Conservation (phyloP, 441 rosid genomes). For the Codiaeum variegatum region DNA sequence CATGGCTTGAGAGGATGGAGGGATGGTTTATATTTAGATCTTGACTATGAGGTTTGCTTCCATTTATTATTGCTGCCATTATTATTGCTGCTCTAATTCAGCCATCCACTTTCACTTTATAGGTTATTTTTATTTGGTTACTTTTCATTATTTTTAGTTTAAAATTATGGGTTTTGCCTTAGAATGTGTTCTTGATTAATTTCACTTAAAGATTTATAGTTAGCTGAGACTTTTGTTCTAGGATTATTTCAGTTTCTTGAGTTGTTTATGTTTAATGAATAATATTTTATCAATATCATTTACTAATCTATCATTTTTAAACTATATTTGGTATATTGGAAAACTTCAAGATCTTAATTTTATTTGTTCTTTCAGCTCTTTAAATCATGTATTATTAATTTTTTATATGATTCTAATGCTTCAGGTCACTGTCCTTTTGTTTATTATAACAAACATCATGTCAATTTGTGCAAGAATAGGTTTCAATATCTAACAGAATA, state of each 20-base stretch:
- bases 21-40: too few species aligned
- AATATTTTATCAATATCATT: background rate
- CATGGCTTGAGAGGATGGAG: too few species aligned
- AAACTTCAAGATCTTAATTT: background rate
- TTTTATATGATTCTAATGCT: conserved; percentile 30
- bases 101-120: conserved; percentile 85
- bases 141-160: background rate
- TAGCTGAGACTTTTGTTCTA: background rate
- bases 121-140: background rate
- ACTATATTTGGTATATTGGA: background rate
- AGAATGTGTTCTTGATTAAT: background rate
- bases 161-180: background rate
- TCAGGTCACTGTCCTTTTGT: conserved; percentile 57
- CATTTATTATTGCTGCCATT: conserved; percentile 77
- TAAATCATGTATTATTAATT: background rate
- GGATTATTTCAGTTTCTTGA: background rate
- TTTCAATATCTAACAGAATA: background rate
- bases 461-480: conserved; percentile 7
- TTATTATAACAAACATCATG: conserved; percentile 7
- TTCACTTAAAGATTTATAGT: background rate
- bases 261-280: background rate
- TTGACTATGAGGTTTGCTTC: too few species aligned
- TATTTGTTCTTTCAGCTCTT: background rate
- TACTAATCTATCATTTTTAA: background rate
- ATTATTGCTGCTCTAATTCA: conserved; percentile 80